Percentiles rank a stretch among this genome's conserved stretches.
Conservation (phyloP, 768 basidiomycete genomes). For the Boletus bicolor region DNA sequence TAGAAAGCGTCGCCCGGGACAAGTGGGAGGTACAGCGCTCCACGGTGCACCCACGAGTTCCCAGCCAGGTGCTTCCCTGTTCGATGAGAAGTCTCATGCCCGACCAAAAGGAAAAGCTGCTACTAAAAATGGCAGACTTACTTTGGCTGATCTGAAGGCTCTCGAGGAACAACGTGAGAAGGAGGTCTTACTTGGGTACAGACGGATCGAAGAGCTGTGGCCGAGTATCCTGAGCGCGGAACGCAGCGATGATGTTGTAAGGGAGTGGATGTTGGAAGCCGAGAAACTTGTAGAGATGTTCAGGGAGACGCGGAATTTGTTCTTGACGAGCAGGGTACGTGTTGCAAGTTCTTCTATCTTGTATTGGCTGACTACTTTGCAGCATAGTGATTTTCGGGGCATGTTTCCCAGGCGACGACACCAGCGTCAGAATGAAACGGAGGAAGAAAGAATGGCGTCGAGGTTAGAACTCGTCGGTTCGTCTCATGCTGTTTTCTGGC, state of each 20-base stretch:
- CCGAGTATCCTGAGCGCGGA: constrained; percentile 42
- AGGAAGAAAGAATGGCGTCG: constrained; percentile 48
- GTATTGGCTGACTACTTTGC: constrained; percentile 6
- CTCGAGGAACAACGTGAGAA: too few species aligned
- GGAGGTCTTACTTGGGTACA: constrained; percentile 32
- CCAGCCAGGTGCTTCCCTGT: too few species aligned
- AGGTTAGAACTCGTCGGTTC: constrained; percentile 63
- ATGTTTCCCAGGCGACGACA: constrained; percentile 20
- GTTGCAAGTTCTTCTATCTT: constrained; percentile 18
- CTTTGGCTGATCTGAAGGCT: too few species aligned
- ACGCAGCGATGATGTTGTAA: constrained; percentile 49
- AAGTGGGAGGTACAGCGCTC: too few species aligned
- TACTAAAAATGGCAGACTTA: too few species aligned
- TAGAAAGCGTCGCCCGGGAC: too few species aligned
- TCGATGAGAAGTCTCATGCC: too few species aligned
- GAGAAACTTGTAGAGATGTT: constrained; percentile 87
- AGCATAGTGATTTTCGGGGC: constrained; percentile 20
- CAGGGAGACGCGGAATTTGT: constrained; percentile 81
- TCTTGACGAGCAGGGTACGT: constrained; percentile 72
- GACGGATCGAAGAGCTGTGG: constrained; percentile 61
- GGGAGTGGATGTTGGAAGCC: constrained; percentile 79
- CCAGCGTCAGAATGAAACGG: constrained; percentile 10
- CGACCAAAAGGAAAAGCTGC: too few species aligned
- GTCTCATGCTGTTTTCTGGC: neutral
- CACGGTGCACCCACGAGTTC: too few species aligned